Evolutionary conservation across 768 basidiomycete species (phyloP).

Genomic region (Pholiota molesta): DNA sequence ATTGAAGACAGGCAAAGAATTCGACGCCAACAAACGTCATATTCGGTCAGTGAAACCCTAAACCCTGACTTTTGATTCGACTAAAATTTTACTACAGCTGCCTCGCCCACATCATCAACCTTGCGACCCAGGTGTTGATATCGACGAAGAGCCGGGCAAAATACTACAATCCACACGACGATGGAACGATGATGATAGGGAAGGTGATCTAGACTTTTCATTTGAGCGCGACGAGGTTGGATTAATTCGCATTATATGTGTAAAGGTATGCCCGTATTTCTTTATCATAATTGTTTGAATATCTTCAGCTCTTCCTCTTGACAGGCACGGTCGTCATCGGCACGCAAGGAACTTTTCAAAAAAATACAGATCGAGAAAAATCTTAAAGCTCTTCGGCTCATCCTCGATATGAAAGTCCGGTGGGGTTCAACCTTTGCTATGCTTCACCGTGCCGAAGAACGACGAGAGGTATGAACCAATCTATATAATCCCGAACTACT

Average conservation of each 20-base stretch:
- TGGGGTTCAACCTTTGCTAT: slow-evolving; percentile 25
- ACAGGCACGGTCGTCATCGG: slow-evolving; percentile 21
- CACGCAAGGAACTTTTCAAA: slow-evolving; percentile 23
- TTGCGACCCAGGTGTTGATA: slow-evolving; percentile 18
- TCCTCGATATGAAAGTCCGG: slow-evolving; percentile 24
- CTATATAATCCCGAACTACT: neutral
- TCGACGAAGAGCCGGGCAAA: slow-evolving; percentile 9
- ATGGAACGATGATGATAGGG: neutral
- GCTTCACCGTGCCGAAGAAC: slow-evolving; percentile 13
- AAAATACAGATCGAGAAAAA: slow-evolving; percentile 9
- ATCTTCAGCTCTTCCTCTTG: too few species aligned
- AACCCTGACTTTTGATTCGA: neutral
- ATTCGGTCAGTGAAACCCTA: slow-evolving; percentile 7
- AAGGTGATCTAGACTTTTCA: neutral
- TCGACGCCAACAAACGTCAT: neutral
- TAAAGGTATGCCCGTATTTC: slow-evolving; percentile 23
- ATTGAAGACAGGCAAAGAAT: neutral
- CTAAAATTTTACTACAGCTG: slow-evolving; percentile 9
- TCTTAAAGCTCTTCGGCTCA: slow-evolving; percentile 8
- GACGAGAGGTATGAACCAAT: neutral
- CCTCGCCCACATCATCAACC: slow-evolving; percentile 21
- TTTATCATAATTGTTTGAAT: too few species aligned
- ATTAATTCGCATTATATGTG: slow-evolving; percentile 14
- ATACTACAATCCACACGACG: slow-evolving; percentile 9
- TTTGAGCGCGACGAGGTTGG: slow-evolving; percentile 18